These are phyloP conservation scores for Kwoniella botswanensis DNA, from an alignment of 768 basidiomycete species.

Conservation along the genomic window DNA sequence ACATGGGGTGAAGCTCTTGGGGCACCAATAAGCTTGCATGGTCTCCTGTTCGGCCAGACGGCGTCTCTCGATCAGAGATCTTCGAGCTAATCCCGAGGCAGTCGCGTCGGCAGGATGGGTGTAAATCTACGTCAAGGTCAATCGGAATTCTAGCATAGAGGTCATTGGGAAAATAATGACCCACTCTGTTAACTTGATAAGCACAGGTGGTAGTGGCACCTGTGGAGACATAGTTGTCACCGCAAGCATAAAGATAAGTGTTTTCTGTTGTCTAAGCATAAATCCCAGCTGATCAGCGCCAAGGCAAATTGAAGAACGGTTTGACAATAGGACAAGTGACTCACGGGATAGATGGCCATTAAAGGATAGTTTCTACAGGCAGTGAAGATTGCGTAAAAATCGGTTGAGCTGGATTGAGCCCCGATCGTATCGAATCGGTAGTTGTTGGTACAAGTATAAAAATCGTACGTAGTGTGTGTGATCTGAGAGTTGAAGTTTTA, in stretches of 20 bases:
- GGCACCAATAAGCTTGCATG: conserved; percentile 1
- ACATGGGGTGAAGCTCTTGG: conserved; percentile 6
- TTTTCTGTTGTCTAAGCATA: not conserved
- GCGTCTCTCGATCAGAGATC: not conserved
- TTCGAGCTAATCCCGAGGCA: not conserved
- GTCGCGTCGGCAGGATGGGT: conserved; percentile 2
- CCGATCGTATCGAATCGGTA: not conserved
- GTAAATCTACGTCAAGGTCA: conserved; percentile 1
- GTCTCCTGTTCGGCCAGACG: not conserved
- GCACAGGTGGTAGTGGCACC: not conserved
- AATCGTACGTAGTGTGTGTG: conserved; percentile 1
- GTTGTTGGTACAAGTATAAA: not conserved
- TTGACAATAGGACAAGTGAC: not conserved
- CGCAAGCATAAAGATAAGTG: conserved; percentile 3
- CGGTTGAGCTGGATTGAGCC: not conserved
- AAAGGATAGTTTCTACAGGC: not conserved
- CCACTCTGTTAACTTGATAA: conserved; percentile 5
- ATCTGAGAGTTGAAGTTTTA: not conserved
- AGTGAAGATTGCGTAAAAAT: not conserved
- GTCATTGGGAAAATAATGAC: not conserved
- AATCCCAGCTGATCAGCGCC: not conserved
- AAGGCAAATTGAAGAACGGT: not conserved
- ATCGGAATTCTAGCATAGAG: not conserved
- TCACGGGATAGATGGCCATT: conserved; percentile 1
- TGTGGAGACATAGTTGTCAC: not conserved